Evolutionary conservation across 1,284 basidiomycete genomes (phyloP), one percentile per base, ranked within the genome.

Genomic region (Singerocomus rubriflavus): DNA sequence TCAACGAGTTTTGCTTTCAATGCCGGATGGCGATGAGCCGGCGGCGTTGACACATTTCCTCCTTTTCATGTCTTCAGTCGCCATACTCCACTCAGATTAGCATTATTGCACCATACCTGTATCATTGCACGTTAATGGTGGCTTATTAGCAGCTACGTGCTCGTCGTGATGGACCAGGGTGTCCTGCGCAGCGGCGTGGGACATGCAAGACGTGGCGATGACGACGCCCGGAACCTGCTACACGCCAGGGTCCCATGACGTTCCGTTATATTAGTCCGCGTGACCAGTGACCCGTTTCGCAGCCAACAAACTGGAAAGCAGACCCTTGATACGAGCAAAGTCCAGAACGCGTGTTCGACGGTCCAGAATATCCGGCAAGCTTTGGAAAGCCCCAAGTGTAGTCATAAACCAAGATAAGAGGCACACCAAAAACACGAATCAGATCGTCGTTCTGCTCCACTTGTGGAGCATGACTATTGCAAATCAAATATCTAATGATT

Each of bases 1-100:
- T 81, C 52, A 73, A 82, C 56, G 80, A 83, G 32, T 80, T 65
- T 53, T 83, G 81, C 57, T 77, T 72, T 48, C 74, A 74, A 44
- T 82, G 80, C 59, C 72, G 73, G 26, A 69, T 75, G 58, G 74
- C 78, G 25, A 68, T 70, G 65, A 71, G 62, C 46, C 66, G 67
- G 44, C 68, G 60, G 43, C 61, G 42, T 16, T 60, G 46, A 66
- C 35, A 29, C 2, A 21, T 21, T 35, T 5, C 8, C 31, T 17
- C 41, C 45, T 37, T 48, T 8, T 38, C 41, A 31, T 29, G 31
- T 29, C 44, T 48, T 46, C 27, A 54, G 38, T 46, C 37, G 31
- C 39, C 50, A 47, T 29, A 14, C 5, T 36, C 11, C 44, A 42
- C 44, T 34, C 41, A 34, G 43, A 66, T 49, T 50, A 52, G 41